Conservation (phyloP, 1,284 basidiomycete genomes). For the Rhodotorula sp. region DNA sequence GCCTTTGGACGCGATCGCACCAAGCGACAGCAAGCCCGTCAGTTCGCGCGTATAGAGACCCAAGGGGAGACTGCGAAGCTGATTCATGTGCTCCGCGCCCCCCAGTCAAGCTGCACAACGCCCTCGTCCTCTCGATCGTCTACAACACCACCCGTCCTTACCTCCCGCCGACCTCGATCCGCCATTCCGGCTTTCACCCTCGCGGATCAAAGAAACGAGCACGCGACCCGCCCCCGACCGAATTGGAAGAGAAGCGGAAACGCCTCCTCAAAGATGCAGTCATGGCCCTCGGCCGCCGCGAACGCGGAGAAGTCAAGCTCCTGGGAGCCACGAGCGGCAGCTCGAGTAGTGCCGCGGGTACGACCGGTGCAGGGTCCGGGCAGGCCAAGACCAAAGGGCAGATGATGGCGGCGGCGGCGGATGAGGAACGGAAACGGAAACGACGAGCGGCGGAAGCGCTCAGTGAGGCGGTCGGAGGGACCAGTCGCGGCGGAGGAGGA, state of each 20-base stretch:
- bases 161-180: slow-evolving; percentile 38
- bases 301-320: slow-evolving; percentile 40
- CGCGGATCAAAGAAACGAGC: slow-evolving; percentile 34
- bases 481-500: slow-evolving; percentile 5
- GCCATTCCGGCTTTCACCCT: slow-evolving; percentile 44
- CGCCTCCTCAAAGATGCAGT: slow-evolving; percentile 37
- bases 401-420: slow-evolving; percentile 3
- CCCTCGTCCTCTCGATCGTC: slow-evolving; percentile 51
- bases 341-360: slow-evolving; percentile 8
- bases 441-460: slow-evolving; percentile 42
- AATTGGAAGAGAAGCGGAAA: slow-evolving; percentile 20
- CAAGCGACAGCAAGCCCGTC: slow-evolving; percentile 10
- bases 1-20: slow-evolving; percentile 38
- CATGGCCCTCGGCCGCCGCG: slow-evolving; percentile 42
- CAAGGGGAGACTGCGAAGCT: background rate
- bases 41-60: background rate
- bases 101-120: slow-evolving; percentile 52
- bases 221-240: background rate
- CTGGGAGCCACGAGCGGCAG: slow-evolving; percentile 13
- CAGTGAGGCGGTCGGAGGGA: slow-evolving; percentile 40
- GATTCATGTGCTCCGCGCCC: background rate
- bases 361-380: background rate
- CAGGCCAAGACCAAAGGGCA: background rate
- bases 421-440: slow-evolving; percentile 39
- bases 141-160: slow-evolving; percentile 48